Percentiles rank a stretch among this genome's conserved stretches.
phyloP scores from a whole-genome alignment of 2,329 filamentous ascomycete species.

The Monilinia fructicola region DNA sequence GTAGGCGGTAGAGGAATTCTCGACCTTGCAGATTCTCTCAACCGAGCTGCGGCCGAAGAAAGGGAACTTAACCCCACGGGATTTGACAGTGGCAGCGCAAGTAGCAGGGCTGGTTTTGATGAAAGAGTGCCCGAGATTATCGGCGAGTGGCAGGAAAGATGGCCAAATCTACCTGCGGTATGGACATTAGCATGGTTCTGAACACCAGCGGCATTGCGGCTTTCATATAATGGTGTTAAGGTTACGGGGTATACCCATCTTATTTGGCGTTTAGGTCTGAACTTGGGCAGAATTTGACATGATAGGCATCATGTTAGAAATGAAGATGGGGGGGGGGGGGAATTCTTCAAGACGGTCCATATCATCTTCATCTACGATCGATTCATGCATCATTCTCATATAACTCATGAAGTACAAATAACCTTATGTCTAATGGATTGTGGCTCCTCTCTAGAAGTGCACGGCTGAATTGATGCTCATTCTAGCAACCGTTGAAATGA shows the following conservation, averaged over 20 bases:
- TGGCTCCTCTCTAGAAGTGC: neutral
- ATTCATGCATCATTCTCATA: neutral
- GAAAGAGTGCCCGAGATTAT: constrained; percentile 90
- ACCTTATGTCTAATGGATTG: neutral
- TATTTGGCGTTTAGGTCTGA: constrained; percentile 13
- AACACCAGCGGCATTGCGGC: constrained; percentile 28
- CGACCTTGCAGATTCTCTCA: constrained; percentile 83
- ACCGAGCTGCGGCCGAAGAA: constrained; percentile 76
- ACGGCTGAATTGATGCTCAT: neutral
- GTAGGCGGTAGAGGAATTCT: constrained; percentile 89
- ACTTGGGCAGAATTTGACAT: neutral
- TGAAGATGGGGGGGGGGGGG: neutral
- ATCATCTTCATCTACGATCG: neutral
- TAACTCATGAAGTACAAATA: neutral
- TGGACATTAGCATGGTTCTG: constrained; percentile 97
- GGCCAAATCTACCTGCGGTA: constrained; percentile 84
- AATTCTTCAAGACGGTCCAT: neutral
- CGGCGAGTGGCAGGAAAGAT: constrained; percentile 89
- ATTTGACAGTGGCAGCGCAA: constrained; percentile 69
- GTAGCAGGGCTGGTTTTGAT: constrained; percentile 77
- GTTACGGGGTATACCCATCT: constrained; percentile 22
- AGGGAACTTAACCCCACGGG: constrained; percentile 59
- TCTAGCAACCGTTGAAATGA: neutral
- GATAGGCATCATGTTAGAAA: neutral
- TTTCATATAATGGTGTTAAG: constrained; percentile 21